Base-by-base conservation (phyloP, 2,329 filamentous ascomycete species). In the Neodidymelliopsis sp. region DNA sequence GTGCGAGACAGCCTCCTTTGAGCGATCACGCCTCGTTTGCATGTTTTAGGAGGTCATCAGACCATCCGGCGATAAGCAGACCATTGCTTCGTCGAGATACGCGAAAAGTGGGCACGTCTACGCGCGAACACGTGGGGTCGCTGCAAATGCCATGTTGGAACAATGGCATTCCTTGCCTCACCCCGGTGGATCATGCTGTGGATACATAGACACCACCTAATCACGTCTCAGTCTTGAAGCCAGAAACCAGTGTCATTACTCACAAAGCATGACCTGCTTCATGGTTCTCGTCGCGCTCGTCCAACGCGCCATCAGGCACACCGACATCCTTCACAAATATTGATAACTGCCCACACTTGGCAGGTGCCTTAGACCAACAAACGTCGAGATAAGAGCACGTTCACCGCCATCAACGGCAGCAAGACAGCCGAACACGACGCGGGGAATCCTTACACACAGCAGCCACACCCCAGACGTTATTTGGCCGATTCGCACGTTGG, bases 91-190 rank as follows among this genome's bases (percentile, higher is more conserved):
- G 24, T 7, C n/a, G n/a, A 35, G 34, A 44, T 50, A 27, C 35
- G 36, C 41, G 40, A 45, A n/a, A n/a, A 36, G 35, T 45, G 47
- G 39, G 40, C 39, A 44, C 47, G 47, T 49, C 47, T 44, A 15
- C 47, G 47, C 47, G 47, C 41, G 40, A 50, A 50, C 47, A 50
- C 47, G 47, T 50, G 47, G 47, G 47, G 47, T 47, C 2, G 29
- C 13, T 15, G 15, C 35, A 42, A 50, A 40, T 45, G 35, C 47
- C 47, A 50, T 50, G 29, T 12, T 45, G 24, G n/a, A 28, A 41
- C 36, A 4, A 50, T 44, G 35, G 47, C 40, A 45, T 50, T 50
- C 41, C 40, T 36, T 31, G 40, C 41, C 27, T 23, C 47, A 31
- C 47, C 40, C 40, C 47, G 31, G 40, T 34, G 25, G 15, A 37